phyloP scores from a whole-genome alignment of 169 alveolate species.

The Cryptosporidium meleagridis region DNA sequence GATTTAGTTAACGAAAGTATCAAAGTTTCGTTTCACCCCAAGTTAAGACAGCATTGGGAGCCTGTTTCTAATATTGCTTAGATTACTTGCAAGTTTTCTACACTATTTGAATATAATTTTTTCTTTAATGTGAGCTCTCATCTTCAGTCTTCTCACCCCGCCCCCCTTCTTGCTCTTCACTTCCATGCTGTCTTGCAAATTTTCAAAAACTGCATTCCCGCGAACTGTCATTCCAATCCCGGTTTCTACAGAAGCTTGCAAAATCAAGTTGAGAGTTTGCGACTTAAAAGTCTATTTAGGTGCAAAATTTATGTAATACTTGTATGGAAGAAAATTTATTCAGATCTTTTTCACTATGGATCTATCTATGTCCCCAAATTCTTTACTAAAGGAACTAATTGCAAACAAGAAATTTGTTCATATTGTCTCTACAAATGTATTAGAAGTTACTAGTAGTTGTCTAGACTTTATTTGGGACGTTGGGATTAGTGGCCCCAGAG shows the following conservation, averaged over 20 bases:
- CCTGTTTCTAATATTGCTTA: slow-evolving; percentile 36
- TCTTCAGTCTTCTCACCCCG: background rate
- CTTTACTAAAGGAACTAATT: background rate
- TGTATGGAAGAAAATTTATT: background rate
- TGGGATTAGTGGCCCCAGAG: slow-evolving; percentile 39
- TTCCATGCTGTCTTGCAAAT: background rate
- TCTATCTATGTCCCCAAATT: background rate
- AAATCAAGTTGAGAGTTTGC: background rate
- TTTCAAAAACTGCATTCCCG: no score
- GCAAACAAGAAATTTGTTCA: slow-evolving; percentile 22
- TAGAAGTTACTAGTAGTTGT: background rate
- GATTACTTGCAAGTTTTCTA: background rate
- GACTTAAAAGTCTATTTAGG: no score
- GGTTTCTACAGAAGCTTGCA: no score
- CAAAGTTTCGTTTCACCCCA: slow-evolving; percentile 60
- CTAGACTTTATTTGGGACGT: slow-evolving; percentile 59
- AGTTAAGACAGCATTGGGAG: slow-evolving; percentile 62
- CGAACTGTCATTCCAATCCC: no score
- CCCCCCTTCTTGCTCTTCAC: background rate
- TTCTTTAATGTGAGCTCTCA: background rate
- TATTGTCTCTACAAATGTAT: slow-evolving; percentile 21
- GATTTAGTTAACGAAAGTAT: slow-evolving; percentile 67
- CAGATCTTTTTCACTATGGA: background rate
- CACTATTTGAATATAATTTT: background rate
- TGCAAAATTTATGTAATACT: no score